Evolutionary conservation across 2,329 filamentous ascomycete species (phyloP).

Genomic region (Ceratocystis albifundus): DNA sequence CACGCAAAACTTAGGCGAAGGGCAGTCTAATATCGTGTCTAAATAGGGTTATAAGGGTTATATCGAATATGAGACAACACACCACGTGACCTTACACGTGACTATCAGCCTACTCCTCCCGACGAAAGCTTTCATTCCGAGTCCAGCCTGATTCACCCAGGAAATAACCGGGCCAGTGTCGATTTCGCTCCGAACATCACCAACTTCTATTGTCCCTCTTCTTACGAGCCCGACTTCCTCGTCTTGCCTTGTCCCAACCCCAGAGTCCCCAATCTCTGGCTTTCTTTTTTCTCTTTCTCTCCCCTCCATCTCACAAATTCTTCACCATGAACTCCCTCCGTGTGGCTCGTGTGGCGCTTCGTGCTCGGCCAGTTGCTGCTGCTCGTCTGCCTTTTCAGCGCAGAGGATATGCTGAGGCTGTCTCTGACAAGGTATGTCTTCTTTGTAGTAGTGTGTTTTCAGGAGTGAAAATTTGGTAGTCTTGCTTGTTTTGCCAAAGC

Average conservation of each 20-base stretch:
- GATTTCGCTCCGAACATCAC: slow-evolving; percentile 23
- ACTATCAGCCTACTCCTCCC: not conserved
- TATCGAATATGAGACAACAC: not conserved
- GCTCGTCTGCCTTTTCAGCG: slow-evolving; percentile 67
- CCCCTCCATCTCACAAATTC: slow-evolving; percentile 26
- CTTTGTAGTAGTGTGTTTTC: slow-evolving; percentile 5
- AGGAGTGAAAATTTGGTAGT: not conserved
- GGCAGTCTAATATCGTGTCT: not conserved
- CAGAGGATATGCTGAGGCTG: slow-evolving; percentile 82
- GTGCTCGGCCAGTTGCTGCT: slow-evolving; percentile 64
- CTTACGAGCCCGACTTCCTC: slow-evolving; percentile 12
- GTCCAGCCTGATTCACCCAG: slow-evolving; percentile 20
- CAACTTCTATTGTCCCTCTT: slow-evolving; percentile 21
- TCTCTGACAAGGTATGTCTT: slow-evolving; percentile 60
- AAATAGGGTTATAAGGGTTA: not conserved
- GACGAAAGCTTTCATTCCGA: slow-evolving; percentile 13
- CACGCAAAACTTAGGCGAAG: not conserved
- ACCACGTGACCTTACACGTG: not conserved
- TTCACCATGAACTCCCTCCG: slow-evolving; percentile 84
- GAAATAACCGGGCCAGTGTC: slow-evolving; percentile 22
- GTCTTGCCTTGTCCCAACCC: slow-evolving; percentile 12
- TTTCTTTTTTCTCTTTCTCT: not conserved
- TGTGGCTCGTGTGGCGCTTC: slow-evolving; percentile 78
- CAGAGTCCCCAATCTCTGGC: slow-evolving; percentile 8
- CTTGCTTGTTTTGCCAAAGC: not conserved